phyloP scores from a whole-genome alignment of 2,329 filamentous ascomycete genomes.

The Bipolaris cookei region DNA sequence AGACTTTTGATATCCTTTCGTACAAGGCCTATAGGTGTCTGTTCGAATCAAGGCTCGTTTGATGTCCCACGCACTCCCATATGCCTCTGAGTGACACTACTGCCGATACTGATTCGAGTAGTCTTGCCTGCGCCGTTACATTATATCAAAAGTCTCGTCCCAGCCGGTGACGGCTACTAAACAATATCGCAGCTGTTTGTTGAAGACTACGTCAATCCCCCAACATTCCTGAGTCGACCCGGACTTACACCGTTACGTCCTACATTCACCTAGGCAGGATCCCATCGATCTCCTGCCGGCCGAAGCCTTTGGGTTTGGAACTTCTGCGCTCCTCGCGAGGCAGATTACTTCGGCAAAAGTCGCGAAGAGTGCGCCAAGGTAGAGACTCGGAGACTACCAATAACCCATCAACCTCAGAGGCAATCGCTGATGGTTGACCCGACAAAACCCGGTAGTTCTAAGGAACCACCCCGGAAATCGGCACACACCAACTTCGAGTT shows the following conservation, averaged over 20 bases:
- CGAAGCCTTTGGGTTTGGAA: not conserved
- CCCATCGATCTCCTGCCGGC: not conserved
- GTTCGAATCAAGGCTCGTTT: too few species aligned
- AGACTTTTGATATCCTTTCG: too few species aligned
- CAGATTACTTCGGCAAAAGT: not conserved
- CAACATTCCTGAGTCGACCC: not conserved
- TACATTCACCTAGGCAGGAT: not conserved
- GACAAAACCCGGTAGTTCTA: not conserved
- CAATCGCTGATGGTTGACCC: not conserved
- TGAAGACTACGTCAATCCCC: not conserved
- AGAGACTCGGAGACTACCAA: not conserved
- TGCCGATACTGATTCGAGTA: too few species aligned
- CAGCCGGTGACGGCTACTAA: not conserved
- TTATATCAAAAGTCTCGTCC: not conserved
- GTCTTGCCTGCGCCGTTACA: too few species aligned
- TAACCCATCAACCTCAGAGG: not conserved
- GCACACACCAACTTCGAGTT: too few species aligned
- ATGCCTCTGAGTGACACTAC: too few species aligned
- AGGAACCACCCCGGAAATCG: not conserved
- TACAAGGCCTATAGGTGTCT: too few species aligned
- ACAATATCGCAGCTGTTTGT: not conserved
- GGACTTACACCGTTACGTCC: not conserved
- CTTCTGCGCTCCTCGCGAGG: not conserved
- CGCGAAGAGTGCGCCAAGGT: not conserved
- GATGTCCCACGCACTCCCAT: too few species aligned